Conservation (phyloP, 202 grass and related monocot species). For the Panicum hallii region DNA sequence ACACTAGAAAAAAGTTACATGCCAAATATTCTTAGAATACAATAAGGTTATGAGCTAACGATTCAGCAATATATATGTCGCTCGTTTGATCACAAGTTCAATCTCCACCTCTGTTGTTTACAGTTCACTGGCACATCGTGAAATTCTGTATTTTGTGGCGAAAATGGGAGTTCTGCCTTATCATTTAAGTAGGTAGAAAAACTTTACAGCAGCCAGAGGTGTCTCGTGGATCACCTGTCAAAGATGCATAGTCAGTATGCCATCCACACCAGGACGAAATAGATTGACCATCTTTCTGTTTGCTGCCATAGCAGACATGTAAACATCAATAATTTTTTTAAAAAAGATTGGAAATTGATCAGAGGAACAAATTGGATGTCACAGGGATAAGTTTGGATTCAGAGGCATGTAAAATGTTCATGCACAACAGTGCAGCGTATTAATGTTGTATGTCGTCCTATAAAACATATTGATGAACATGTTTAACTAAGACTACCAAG, state of each 20-base stretch:
- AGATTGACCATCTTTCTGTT: slow-evolving; percentile 54
- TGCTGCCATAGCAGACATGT: slow-evolving; percentile 52
- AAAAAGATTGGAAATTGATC: not conserved
- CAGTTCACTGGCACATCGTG: not conserved
- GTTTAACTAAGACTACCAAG: not conserved
- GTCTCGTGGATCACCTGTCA: slow-evolving; percentile 63
- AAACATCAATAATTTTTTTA: not conserved
- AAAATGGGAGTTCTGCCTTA: too few relatives aligned
- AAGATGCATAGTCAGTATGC: slow-evolving; percentile 85
- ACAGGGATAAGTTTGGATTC: not conserved
- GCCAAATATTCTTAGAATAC: too few relatives aligned
- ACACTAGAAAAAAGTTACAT: too few relatives aligned
- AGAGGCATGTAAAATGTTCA: not conserved
- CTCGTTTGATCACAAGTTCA: not conserved
- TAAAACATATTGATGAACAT: not conserved
- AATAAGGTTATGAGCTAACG: not conserved
- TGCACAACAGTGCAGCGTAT: not conserved
- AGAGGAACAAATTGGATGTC: not conserved
- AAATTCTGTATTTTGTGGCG: too few relatives aligned
- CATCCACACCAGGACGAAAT: slow-evolving; percentile 94
- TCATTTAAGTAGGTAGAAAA: slow-evolving; percentile 2
- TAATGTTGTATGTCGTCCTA: not conserved
- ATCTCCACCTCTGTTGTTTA: not conserved
- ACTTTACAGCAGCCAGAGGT: not conserved
- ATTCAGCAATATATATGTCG: not conserved